These are phyloP conservation scores for Aspergillus leporis DNA, from an alignment of 495 filamentous ascomycete species.

Conservation along the genomic window DNA sequence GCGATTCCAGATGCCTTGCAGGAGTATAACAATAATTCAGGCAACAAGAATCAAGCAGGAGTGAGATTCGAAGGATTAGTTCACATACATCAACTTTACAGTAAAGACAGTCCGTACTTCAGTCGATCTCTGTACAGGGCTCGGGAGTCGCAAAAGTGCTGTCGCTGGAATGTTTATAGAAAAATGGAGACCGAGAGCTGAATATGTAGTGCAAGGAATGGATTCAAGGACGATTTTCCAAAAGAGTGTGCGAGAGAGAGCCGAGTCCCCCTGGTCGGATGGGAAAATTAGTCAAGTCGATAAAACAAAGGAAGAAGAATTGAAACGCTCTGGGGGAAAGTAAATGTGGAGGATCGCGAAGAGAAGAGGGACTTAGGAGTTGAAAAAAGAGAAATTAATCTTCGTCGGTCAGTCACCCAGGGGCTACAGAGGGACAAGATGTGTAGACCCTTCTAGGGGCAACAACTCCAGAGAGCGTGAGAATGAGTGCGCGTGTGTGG, in stretches of 20 bases:
- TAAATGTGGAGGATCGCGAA: slow-evolving; percentile 24
- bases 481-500: slow-evolving; percentile 12
- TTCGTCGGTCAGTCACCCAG: slow-evolving; percentile 17
- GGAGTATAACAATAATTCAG: neutral
- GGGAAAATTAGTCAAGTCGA: slow-evolving; percentile 32
- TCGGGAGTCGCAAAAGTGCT: slow-evolving; percentile 14
- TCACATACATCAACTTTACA: slow-evolving; percentile 38
- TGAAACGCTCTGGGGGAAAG: slow-evolving; percentile 19
- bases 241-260: slow-evolving; percentile 50
- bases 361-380: slow-evolving; percentile 24
- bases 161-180: slow-evolving; percentile 1
- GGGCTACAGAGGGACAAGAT: slow-evolving; percentile 15
- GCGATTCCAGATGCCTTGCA: neutral
- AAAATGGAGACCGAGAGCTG: neutral
- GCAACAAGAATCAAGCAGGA: neutral
- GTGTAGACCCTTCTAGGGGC: slow-evolving; percentile 18
- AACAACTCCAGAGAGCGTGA: slow-evolving; percentile 11
- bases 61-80: neutral
- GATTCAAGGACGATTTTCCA: slow-evolving; percentile 28
- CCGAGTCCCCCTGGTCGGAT: slow-evolving; percentile 47
- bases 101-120: slow-evolving; percentile 35
- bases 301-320: slow-evolving; percentile 14
- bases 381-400: slow-evolving; percentile 18
- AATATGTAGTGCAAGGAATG: slow-evolving; percentile 28
- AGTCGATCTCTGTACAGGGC: slow-evolving; percentile 35